These are phyloP conservation scores for Sicyos baderoa DNA, from an alignment of 306 rosid species.

Conservation along the genomic window DNA sequence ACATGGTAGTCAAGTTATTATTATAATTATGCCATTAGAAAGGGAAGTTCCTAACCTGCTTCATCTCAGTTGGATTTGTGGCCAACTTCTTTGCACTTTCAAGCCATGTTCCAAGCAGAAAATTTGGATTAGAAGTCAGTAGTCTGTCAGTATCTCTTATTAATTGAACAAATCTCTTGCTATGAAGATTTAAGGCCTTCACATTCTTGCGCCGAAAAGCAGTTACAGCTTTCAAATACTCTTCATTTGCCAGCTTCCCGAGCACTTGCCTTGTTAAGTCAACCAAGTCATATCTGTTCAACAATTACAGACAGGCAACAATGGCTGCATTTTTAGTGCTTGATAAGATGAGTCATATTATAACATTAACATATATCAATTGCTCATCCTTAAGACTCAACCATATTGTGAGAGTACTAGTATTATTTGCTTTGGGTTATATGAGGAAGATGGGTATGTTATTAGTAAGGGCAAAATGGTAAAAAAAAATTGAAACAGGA, in stretches of 20 bases:
- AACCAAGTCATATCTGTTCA: slow-evolving; percentile 81
- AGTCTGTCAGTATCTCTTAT: slow-evolving; percentile 65
- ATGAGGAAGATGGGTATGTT: too few species aligned
- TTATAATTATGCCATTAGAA: slow-evolving; percentile 3
- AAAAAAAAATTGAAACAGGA: too few species aligned
- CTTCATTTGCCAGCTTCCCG: slow-evolving; percentile 77
- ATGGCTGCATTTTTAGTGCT: not conserved
- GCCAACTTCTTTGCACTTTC: slow-evolving; percentile 73
- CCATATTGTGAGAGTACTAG: not conserved
- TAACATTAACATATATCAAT: not conserved
- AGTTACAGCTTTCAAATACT: slow-evolving; percentile 46
- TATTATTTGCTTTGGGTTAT: too few species aligned
- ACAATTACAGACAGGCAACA: slow-evolving; percentile 14
- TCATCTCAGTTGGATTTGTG: slow-evolving; percentile 44
- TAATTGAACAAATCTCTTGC: slow-evolving; percentile 59
- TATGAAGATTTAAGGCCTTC: slow-evolving; percentile 38
- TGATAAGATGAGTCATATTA: not conserved
- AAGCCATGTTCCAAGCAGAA: slow-evolving; percentile 90
- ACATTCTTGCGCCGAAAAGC: slow-evolving; percentile 48
- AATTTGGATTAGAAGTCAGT: slow-evolving; percentile 79
- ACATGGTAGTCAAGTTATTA: not conserved
- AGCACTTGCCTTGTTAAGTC: slow-evolving; percentile 85
- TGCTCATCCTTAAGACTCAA: not conserved
- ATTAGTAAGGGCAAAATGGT: too few species aligned
- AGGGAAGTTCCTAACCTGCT: slow-evolving; percentile 43